Conservation (phyloP, 2,329 filamentous ascomycete genomes). For the Talaromyces islandicus region DNA sequence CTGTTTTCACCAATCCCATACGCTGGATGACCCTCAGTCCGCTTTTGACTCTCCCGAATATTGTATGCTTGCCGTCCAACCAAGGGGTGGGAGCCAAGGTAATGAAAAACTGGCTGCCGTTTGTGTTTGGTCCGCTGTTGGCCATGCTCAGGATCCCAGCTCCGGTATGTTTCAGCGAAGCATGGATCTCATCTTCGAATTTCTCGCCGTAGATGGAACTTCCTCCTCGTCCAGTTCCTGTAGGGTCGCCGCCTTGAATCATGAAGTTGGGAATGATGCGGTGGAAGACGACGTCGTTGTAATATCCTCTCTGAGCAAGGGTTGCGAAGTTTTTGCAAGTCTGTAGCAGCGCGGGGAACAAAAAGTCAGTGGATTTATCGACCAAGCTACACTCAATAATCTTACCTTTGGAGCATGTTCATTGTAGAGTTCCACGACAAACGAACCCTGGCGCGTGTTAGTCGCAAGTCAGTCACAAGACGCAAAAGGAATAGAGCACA, state of each 20-base stretch:
- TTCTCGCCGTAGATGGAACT: slow-evolving; percentile 85
- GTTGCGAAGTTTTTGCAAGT: slow-evolving; percentile 84
- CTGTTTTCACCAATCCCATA: slow-evolving; percentile 84
- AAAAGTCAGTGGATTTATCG: slow-evolving; percentile 13
- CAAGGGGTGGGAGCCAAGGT: slow-evolving; percentile 91
- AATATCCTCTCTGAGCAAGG: slow-evolving; percentile 78
- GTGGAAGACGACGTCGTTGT: slow-evolving; percentile 80
- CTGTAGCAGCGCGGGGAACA: slow-evolving; percentile 23
- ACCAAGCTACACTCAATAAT: neutral
- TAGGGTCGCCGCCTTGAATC: slow-evolving; percentile 91
- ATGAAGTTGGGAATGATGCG: slow-evolving; percentile 95
- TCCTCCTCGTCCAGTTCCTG: slow-evolving; percentile 85
- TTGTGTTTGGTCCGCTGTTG: slow-evolving; percentile 87
- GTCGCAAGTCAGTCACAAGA: slow-evolving; percentile 13
- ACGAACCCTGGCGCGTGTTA: slow-evolving; percentile 57
- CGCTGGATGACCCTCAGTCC: slow-evolving; percentile 80
- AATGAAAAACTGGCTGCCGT: slow-evolving; percentile 93
- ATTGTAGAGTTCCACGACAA: slow-evolving; percentile 85
- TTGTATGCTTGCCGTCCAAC: slow-evolving; percentile 95
- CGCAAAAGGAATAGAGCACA: slow-evolving; percentile 10
- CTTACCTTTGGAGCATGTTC: slow-evolving; percentile 69
- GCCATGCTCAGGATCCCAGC: slow-evolving; percentile 96
- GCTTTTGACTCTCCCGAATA: slow-evolving; percentile 83
- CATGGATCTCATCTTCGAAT: slow-evolving; percentile 85
- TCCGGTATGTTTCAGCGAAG: slow-evolving; percentile 78